Evolutionary conservation across 352 stramenopile genomes (phyloP).

Genomic region (Pilasporangium apinafurcum): DNA sequence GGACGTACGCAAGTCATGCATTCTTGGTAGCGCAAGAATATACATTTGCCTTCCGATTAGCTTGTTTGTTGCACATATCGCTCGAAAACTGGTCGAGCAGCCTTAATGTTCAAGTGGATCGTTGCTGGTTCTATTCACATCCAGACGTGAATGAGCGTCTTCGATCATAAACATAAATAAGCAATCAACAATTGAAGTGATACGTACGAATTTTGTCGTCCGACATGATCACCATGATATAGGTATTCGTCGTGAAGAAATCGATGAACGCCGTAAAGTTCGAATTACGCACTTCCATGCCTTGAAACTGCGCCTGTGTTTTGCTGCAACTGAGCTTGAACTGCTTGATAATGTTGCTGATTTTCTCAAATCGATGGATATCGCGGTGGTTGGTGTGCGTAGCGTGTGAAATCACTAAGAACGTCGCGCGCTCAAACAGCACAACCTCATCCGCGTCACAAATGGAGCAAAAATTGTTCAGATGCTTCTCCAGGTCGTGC

Average conservation of each 20-base stretch:
- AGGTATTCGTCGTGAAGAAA: conserved; percentile 97
- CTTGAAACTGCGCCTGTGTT: conserved; percentile 97
- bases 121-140: conserved; percentile 81
- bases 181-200: conserved; percentile 2
- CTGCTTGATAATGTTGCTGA: conserved; percentile 99
- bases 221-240: conserved; percentile 98
- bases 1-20: no score
- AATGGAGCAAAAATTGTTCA: conserved; percentile 97
- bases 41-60: no score
- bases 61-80: conserved; percentile 93
- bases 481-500: conserved; percentile 91
- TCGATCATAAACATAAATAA: conserved; percentile 1
- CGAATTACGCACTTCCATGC: conserved; percentile 95
- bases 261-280: conserved; percentile 99
- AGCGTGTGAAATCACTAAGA: conserved; percentile 97
- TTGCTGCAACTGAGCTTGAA: conserved; percentile 99
- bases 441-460: conserved; percentile 96
- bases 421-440: conserved; percentile 98
- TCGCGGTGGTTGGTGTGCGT: conserved; percentile 91
- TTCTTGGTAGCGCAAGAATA: no score
- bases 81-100: conserved; percentile 94
- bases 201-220: conserved; percentile 84
- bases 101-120: conserved; percentile 97
- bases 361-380: conserved; percentile 99
- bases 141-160: not conserved